Evolutionary conservation across 345 rosid species (phyloP).

Genomic region (Litchi chinensis): DNA sequence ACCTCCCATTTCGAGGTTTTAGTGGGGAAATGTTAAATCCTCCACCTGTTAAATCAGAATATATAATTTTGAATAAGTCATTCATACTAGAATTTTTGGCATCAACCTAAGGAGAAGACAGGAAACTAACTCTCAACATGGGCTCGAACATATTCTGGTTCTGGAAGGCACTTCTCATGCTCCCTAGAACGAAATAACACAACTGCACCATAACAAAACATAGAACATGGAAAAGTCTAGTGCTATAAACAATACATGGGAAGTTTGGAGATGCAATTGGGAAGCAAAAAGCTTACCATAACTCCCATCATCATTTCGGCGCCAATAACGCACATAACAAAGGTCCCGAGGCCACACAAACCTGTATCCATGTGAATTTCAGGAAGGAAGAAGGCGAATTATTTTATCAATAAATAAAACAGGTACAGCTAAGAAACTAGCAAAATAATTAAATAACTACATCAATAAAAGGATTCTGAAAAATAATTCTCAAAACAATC

Average conservation of each 20-base stretch:
- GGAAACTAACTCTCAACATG: conserved; percentile 85
- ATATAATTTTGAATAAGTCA: conserved; percentile 3
- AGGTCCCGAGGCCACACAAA: conserved; percentile 99
- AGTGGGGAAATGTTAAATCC: conserved; percentile 94
- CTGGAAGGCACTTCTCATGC: conserved; percentile 91
- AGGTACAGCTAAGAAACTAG: background rate
- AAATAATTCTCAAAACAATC: background rate
- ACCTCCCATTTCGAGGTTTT: conserved; percentile 80
- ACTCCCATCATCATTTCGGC: conserved; percentile 98
- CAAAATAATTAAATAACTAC: background rate
- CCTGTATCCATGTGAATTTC: conserved; percentile 49
- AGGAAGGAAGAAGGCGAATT: conserved; percentile 11
- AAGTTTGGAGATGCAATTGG: conserved; percentile 18
- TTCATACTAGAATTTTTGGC: conserved; percentile 7
- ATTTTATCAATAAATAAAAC: background rate
- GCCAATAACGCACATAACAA: conserved; percentile 99
- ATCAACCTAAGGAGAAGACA: conserved; percentile 17
- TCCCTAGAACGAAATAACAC: conserved; percentile 97
- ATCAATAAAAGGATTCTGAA: background rate
- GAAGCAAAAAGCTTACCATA: conserved; percentile 61
- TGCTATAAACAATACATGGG: conserved; percentile 16
- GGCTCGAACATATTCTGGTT: conserved; percentile 94
- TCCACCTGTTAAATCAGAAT: conserved; percentile 66
- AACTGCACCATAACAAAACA: conserved; percentile 58
- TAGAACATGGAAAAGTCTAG: conserved; percentile 9